Evolutionary conservation across 306 rosid genomes (phyloP).

Genomic region (Acacia confusa): DNA sequence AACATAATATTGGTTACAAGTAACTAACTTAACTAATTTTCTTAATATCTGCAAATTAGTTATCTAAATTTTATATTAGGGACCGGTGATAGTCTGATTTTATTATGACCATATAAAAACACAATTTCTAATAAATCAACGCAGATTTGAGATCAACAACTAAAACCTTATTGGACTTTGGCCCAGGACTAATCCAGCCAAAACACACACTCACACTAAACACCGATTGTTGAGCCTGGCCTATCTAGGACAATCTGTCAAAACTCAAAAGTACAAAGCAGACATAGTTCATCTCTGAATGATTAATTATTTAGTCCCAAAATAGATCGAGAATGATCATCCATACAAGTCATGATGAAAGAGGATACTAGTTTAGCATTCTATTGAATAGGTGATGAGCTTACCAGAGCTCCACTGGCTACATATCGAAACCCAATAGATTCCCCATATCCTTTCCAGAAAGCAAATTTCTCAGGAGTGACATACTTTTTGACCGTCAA

Average conservation of each 20-base stretch:
- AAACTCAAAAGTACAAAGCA: slow-evolving; percentile 8
- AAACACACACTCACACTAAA: neutral
- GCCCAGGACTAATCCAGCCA: neutral
- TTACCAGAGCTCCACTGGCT: slow-evolving; percentile 95
- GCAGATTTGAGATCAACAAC: neutral
- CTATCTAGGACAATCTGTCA: neutral
- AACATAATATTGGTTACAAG: too few relatives aligned
- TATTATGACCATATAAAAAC: neutral
- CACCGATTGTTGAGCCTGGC: slow-evolving; percentile 12
- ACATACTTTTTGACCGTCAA: slow-evolving; percentile 92
- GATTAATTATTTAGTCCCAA: neutral
- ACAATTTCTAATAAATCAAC: neutral
- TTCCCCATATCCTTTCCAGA: slow-evolving; percentile 95
- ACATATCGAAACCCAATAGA: slow-evolving; percentile 93
- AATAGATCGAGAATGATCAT: neutral
- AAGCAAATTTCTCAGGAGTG: slow-evolving; percentile 80
- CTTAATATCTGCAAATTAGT: too few relatives aligned
- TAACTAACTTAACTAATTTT: too few relatives aligned
- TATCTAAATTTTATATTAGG: too few relatives aligned
- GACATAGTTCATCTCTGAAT: neutral
- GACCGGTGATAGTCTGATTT: neutral
- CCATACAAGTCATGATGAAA: neutral
- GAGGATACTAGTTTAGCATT: slow-evolving; percentile 23
- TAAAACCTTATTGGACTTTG: neutral
- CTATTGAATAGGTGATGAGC: slow-evolving; percentile 28